phyloP scores from a whole-genome alignment of 306 rosid species.

The Citrullus amarus region DNA sequence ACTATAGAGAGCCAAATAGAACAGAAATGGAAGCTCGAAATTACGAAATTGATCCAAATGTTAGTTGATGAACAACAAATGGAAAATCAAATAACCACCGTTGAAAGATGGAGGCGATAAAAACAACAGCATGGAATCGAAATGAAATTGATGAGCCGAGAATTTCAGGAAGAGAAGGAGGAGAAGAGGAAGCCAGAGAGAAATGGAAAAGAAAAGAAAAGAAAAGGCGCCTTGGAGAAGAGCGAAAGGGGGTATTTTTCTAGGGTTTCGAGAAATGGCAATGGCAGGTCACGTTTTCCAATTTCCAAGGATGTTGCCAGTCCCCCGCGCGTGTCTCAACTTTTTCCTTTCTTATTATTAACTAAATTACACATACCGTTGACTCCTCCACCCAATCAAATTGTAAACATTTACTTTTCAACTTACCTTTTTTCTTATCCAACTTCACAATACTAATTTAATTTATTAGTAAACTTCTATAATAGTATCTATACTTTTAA shows the following conservation, averaged over 20 bases:
- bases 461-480: too few relatives aligned
- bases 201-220: neutral
- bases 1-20: neutral
- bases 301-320: neutral
- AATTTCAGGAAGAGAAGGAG: neutral
- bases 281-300: neutral
- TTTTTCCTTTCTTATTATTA: neutral
- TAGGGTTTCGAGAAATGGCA: neutral
- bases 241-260: neutral
- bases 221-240: neutral
- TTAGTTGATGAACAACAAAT: neutral
- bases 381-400: neutral
- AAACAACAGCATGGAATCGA: neutral
- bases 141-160: neutral
- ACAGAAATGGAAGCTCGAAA: neutral
- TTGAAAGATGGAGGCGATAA: neutral
- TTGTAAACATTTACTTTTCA: neutral
- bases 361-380: neutral
- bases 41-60: neutral
- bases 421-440: too few relatives aligned
- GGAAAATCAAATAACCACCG: neutral
- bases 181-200: neutral
- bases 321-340: conserved; percentile 1
- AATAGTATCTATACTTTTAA: too few relatives aligned
- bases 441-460: too few relatives aligned